Conservation (phyloP, 108 stramenopile genomes). For the Epithemia pelagica region DNA sequence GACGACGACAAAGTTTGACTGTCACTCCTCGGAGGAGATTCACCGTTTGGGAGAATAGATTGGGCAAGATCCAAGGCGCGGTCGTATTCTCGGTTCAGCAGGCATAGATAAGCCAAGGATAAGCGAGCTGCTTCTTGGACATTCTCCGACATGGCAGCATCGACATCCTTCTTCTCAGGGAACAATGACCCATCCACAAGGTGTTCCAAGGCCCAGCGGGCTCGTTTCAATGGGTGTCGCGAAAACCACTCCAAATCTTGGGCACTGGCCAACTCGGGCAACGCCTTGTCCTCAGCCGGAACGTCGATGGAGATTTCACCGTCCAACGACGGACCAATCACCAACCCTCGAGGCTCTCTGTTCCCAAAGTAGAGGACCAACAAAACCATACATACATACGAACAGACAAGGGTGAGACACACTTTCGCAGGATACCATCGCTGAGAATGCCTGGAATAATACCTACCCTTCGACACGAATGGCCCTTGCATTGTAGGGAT, state of each 20-base stretch:
- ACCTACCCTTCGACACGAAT: not conserved
- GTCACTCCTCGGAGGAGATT: not conserved
- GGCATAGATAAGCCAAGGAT: slow-evolving; percentile 46
- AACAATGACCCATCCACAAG: no score
- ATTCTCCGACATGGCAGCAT: not conserved
- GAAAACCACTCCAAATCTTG: slow-evolving; percentile 30
- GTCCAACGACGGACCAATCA: not conserved
- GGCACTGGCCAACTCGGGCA: slow-evolving; percentile 30
- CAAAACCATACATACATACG: no score
- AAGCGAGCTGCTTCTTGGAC: slow-evolving; percentile 18
- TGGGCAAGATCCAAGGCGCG: slow-evolving; percentile 25
- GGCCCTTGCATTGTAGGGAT: no score
- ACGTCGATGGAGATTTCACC: no score
- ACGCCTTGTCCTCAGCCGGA: no score
- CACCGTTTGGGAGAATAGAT: not conserved
- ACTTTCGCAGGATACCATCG: no score
- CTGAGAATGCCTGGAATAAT: no score
- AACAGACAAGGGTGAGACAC: no score
- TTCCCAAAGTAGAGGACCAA: not conserved
- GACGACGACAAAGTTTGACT: not conserved
- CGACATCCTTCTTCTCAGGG: not conserved
- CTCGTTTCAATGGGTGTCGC: slow-evolving; percentile 29
- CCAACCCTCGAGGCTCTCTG: not conserved
- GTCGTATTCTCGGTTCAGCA: slow-evolving; percentile 42
- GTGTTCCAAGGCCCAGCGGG: slow-evolving; percentile 15